Evolutionary conservation across 139 green algal genomes (phyloP).

Genomic region (Auxenochlorella pyrenoidosa): DNA sequence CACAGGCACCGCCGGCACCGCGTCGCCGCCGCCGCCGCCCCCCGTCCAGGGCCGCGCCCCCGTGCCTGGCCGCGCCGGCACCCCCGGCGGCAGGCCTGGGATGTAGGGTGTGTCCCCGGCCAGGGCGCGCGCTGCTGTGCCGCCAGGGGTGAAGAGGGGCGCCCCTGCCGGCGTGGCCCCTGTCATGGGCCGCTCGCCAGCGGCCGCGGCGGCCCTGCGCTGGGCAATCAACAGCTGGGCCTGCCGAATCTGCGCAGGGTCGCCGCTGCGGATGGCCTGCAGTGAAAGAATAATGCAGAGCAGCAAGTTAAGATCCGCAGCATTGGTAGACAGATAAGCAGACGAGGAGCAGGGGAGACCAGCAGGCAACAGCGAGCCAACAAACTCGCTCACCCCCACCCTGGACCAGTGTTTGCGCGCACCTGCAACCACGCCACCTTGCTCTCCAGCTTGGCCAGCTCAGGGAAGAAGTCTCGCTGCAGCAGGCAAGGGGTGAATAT

Average conservation of each 20-base stretch:
- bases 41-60: slow-evolving; percentile 1
- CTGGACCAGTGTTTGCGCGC: no score
- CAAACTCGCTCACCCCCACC: background rate
- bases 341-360: no score
- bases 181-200: slow-evolving; percentile 18
- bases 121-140: slow-evolving; percentile 11
- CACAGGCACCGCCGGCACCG: background rate
- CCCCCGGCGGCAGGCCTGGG: background rate
- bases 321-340: background rate
- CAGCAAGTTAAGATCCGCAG: background rate
- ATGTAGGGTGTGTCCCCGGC: slow-evolving; percentile 52
- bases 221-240: slow-evolving; percentile 89
- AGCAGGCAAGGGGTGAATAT: background rate
- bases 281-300: background rate
- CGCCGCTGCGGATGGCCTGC: slow-evolving; percentile 74
- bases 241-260: slow-evolving; percentile 68
- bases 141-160: slow-evolving; percentile 35
- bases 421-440: slow-evolving; percentile 87
- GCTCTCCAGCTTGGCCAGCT: slow-evolving; percentile 85
- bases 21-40: background rate
- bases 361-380: no score
- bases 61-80: background rate
- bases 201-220: slow-evolving; percentile 61
- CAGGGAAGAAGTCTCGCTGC: slow-evolving; percentile 92
- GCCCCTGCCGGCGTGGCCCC: slow-evolving; percentile 20